Evolutionary conservation across 2,329 filamentous ascomycete genomes (phyloP).

Genomic region (Cladosporium sphaerospermum): DNA sequence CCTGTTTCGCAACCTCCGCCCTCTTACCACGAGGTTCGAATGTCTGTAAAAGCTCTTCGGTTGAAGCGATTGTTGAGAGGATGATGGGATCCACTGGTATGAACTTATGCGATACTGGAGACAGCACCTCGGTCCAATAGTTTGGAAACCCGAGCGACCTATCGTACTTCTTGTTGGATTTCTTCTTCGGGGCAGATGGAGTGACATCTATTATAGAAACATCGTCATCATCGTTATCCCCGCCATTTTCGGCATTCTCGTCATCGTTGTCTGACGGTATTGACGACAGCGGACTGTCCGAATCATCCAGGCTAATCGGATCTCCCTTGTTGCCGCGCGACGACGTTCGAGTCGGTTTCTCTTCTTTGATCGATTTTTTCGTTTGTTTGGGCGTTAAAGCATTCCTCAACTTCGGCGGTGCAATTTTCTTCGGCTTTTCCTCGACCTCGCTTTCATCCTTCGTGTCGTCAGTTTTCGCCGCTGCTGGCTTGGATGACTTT

Average conservation of each 20-base stretch:
- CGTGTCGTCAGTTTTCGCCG: constrained; percentile 5
- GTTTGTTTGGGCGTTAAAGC: constrained; percentile 9
- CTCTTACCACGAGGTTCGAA: constrained; percentile 79
- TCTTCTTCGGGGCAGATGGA: constrained; percentile 37
- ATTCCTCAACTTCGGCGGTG: constrained; percentile 5
- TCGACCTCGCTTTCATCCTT: constrained; percentile 16
- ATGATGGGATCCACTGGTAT: constrained; percentile 73
- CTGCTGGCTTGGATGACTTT: constrained; percentile 32
- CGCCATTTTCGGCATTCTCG: constrained; percentile 36
- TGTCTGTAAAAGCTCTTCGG: constrained; percentile 62
- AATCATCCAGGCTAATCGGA: constrained; percentile 43
- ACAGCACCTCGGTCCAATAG: constrained; percentile 90
- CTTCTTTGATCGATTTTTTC: constrained; percentile 10
- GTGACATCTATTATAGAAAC: constrained; percentile 55
- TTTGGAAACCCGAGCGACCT: constrained; percentile 74
- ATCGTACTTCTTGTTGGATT: constrained; percentile 53
- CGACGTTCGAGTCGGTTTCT: constrained; percentile 23
- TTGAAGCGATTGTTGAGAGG: constrained; percentile 62
- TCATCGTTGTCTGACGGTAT: constrained; percentile 35
- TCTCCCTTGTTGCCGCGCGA: constrained; percentile 27
- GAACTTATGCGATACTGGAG: constrained; percentile 71
- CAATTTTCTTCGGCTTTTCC: constrained; percentile 13
- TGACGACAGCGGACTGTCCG: constrained; percentile 42
- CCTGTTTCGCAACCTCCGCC: constrained; percentile 79
- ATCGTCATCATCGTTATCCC: constrained; percentile 43